Conservation (phyloP, 768 basidiomycete genomes). For the Galerina marginata region DNA sequence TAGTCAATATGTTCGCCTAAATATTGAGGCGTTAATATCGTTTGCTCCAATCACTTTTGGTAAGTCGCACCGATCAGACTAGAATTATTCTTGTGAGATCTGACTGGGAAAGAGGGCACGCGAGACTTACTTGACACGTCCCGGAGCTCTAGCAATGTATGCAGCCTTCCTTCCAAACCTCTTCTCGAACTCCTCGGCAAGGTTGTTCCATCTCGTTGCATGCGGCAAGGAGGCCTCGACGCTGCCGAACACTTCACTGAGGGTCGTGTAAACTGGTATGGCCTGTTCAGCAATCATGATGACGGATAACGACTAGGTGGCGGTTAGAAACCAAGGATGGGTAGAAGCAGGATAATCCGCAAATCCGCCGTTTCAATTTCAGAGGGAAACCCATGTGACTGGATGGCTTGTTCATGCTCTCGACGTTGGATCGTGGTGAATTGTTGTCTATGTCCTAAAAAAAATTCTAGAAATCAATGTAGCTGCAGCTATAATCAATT, state of each 20-base stretch:
- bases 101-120: background rate
- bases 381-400: constrained; percentile 2
- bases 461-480: too few relatives aligned
- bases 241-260: constrained; percentile 60
- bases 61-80: constrained; percentile 49
- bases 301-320: background rate
- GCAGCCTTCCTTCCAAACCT: constrained; percentile 71
- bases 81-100: constrained; percentile 1
- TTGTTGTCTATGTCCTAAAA: too few relatives aligned
- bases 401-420: background rate
- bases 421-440: background rate
- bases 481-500: too few relatives aligned
- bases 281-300: constrained; percentile 59
- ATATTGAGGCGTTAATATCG: constrained; percentile 14
- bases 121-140: constrained; percentile 72
- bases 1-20: constrained; percentile 87
- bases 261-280: constrained; percentile 65
- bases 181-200: constrained; percentile 63
- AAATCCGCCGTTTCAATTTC: background rate
- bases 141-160: constrained; percentile 79
- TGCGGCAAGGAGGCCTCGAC: constrained; percentile 60
- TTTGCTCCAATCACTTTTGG: background rate
- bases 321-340: background rate
- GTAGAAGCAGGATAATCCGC: background rate
- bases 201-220: constrained; percentile 63